Conservation (phyloP, 2,329 filamentous ascomycete species). For the Phialophora expanda region DNA sequence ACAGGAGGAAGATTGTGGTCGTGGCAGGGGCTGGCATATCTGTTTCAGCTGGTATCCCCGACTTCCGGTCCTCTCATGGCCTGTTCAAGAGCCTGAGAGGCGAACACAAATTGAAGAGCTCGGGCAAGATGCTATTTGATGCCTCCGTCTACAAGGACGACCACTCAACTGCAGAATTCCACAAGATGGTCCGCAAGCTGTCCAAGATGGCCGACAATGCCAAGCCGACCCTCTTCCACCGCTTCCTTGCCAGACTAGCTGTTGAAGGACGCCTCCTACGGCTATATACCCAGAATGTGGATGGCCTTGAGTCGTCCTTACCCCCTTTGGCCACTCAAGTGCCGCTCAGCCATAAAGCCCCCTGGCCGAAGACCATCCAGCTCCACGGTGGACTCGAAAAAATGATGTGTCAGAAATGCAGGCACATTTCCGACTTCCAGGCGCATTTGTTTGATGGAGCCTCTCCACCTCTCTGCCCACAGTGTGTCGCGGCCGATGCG, state of each 20-base stretch:
- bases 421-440: conserved; percentile 75
- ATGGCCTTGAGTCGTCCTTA: conserved; percentile 87
- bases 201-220: conserved; percentile 78
- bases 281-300: conserved; percentile 95
- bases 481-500: conserved; percentile 75
- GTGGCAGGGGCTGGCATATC: conserved; percentile 97
- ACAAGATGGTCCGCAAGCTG: conserved; percentile 92
- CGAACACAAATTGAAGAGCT: conserved; percentile 88
- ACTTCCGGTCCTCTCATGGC: conserved; percentile 90
- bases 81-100: conserved; percentile 84
- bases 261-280: conserved; percentile 85
- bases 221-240: conserved; percentile 85
- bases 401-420: conserved; percentile 96
- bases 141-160: conserved; percentile 96
- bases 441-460: conserved; percentile 81
- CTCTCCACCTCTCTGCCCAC: conserved; percentile 76
- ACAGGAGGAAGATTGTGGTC: conserved; percentile 95
- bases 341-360: conserved; percentile 80
- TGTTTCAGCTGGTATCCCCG: conserved; percentile 93
- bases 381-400: conserved; percentile 91
- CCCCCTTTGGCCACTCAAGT: conserved; percentile 78
- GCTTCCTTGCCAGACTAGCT: conserved; percentile 87
- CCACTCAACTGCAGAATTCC: conserved; percentile 84
- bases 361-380: conserved; percentile 93
- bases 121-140: conserved; percentile 95